Percentiles rank a stretch among this genome's conserved stretches.
Evolutionary conservation across 2,329 filamentous ascomycete species (phyloP).

Genomic region (Samsoniella hepiali): DNA sequence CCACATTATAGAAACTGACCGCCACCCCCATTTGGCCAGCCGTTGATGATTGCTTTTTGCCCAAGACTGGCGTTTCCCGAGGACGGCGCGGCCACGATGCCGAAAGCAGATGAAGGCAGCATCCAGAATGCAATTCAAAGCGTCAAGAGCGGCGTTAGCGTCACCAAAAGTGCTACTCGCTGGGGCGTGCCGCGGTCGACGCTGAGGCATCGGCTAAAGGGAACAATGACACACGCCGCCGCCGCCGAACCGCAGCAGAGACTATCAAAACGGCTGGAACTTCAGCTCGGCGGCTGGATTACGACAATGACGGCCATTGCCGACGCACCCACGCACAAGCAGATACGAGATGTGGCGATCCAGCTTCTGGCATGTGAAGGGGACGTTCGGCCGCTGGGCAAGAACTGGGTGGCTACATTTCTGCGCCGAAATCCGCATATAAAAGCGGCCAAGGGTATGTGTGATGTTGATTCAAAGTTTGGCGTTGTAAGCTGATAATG

Average conservation of each 20-base stretch:
- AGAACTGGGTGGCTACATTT: slow-evolving; percentile 18
- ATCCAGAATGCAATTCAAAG: slow-evolving; percentile 5
- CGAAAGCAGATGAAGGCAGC: background rate
- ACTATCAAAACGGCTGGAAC: slow-evolving; percentile 18
- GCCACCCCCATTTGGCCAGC: slow-evolving; percentile 3
- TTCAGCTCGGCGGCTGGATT: slow-evolving; percentile 17
- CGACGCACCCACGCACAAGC: slow-evolving; percentile 10
- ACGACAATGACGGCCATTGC: background rate
- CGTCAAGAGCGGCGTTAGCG: slow-evolving; percentile 5
- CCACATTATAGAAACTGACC: background rate
- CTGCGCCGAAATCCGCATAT: slow-evolving; percentile 12
- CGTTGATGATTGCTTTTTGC: background rate
- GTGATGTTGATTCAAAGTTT: background rate
- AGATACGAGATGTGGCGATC: slow-evolving; percentile 8
- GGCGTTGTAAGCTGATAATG: background rate
- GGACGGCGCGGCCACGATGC: background rate
- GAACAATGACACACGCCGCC: background rate
- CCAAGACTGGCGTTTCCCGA: too few relatives aligned
- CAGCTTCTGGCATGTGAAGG: slow-evolving; percentile 13
- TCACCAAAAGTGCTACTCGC: background rate
- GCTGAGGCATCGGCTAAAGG: background rate
- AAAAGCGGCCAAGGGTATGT: background rate
- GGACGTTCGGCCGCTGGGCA: slow-evolving; percentile 15
- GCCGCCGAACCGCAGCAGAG: slow-evolving; percentile 8
- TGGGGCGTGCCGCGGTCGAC: slow-evolving; percentile 6